Conservation (phyloP, 2,329 filamentous ascomycete genomes). For the Erysiphe pisi region DNA sequence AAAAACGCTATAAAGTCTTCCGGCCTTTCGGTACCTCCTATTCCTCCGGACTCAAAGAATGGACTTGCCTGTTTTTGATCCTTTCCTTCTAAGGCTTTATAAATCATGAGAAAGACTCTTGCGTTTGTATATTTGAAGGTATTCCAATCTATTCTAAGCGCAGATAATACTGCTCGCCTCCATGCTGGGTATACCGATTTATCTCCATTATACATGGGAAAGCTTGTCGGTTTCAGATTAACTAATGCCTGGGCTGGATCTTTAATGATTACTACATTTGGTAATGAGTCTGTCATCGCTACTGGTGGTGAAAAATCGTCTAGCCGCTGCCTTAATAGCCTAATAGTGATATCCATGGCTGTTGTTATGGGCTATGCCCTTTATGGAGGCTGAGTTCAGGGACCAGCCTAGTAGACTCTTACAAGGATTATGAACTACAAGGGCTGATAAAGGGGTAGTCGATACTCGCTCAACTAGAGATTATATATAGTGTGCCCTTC, state of each 20-base stretch:
- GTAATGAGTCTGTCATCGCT: not conserved
- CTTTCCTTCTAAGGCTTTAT: slow-evolving; percentile 22
- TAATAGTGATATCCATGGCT: too few species aligned
- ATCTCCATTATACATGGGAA: not conserved
- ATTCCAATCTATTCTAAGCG: slow-evolving; percentile 12
- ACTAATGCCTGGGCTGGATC: not conserved
- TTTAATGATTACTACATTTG: not conserved
- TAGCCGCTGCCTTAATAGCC: not conserved
- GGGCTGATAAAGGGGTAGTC: too few species aligned
- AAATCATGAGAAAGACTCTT: slow-evolving; percentile 16
- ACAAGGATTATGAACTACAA: too few species aligned
- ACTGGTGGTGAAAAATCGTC: not conserved
- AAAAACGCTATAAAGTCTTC: slow-evolving; percentile 20
- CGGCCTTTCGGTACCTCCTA: not conserved
- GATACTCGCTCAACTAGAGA: too few species aligned
- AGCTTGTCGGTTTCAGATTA: not conserved
- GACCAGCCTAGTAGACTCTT: too few species aligned
- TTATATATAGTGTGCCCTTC: too few species aligned
- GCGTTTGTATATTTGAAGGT: not conserved
- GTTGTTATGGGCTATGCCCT: too few species aligned
- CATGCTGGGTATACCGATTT: slow-evolving; percentile 11
- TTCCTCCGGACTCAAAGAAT: slow-evolving; percentile 13
- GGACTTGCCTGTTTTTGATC: not conserved
- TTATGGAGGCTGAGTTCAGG: too few species aligned
- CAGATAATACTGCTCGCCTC: not conserved